Percentiles rank a stretch among this genome's conserved stretches.
phyloP scores from a whole-genome alignment of 208 protist species.

The Acanthamoeba healyi region DNA sequence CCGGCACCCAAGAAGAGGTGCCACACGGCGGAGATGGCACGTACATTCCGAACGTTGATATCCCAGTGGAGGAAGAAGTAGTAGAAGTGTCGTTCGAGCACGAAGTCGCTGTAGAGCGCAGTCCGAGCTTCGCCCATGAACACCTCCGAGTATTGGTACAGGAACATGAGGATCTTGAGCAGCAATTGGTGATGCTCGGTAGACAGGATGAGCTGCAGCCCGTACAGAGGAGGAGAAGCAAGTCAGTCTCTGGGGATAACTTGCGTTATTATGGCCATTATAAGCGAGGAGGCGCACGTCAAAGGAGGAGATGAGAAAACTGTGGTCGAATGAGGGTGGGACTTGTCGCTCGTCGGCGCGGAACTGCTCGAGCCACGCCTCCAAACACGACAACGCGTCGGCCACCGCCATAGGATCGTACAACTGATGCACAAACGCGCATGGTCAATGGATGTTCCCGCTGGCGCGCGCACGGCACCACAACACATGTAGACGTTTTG shows the following conservation, averaged over 20 bases:
- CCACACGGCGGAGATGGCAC: too few species aligned
- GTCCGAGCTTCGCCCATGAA: constrained; percentile 37
- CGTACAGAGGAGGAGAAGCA: neutral
- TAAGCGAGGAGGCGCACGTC: neutral
- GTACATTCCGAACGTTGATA: constrained; percentile 65
- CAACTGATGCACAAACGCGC: neutral
- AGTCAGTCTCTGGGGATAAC: too few species aligned
- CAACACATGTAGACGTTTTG: too few species aligned
- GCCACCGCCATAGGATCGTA: constrained; percentile 45
- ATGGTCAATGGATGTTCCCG: too few species aligned
- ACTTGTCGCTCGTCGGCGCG: neutral
- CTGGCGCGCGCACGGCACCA: too few species aligned
- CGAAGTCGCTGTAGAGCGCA: constrained; percentile 50
- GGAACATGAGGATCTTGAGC: constrained; percentile 67
- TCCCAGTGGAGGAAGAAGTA: constrained; percentile 77
- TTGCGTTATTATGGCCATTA: too few species aligned
- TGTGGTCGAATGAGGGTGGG: constrained; percentile 36
- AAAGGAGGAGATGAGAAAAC: constrained; percentile 18
- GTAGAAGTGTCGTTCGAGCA: constrained; percentile 67
- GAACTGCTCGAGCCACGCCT: constrained; percentile 61
- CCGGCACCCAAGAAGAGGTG: too few species aligned
- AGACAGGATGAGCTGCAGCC: constrained; percentile 19
- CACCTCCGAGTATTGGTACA: constrained; percentile 68
- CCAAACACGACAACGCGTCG: constrained; percentile 30
- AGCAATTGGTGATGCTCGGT: constrained; percentile 72